Conservation (phyloP, 1,284 basidiomycete genomes). For the Leucoagaricus sp. region DNA sequence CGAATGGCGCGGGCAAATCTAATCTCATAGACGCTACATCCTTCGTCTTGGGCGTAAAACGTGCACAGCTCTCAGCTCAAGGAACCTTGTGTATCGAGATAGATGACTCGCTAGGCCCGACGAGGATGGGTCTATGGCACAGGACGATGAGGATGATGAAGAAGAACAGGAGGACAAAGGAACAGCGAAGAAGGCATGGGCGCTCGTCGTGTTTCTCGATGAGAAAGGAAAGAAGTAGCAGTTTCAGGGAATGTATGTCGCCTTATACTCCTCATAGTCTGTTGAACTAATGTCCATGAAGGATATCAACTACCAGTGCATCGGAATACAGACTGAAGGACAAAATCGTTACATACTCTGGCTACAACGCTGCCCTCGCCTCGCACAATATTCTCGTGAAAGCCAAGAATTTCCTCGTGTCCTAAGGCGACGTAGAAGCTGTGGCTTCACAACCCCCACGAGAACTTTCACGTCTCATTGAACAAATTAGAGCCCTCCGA, state of each 20-base stretch:
- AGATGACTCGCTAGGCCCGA: conserved; percentile 65
- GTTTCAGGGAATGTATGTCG: conserved; percentile 87
- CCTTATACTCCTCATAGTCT: background rate
- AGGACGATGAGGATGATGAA: conserved; percentile 56
- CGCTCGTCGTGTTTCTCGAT: conserved; percentile 89
- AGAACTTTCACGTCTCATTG: conserved; percentile 89
- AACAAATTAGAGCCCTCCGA: conserved; percentile 93
- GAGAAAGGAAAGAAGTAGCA: conserved; percentile 78
- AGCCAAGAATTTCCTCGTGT: conserved; percentile 99
- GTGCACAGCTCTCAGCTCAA: conserved; percentile 92
- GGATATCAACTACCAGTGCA: conserved; percentile 82
- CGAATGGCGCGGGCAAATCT: too few species aligned
- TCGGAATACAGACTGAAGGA: conserved; percentile 89
- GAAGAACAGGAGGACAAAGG: conserved; percentile 71
- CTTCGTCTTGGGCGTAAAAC: conserved; percentile 94
- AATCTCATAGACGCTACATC: too few species aligned
- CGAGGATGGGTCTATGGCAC: conserved; percentile 49
- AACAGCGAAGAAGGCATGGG: conserved; percentile 91
- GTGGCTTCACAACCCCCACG: conserved; percentile 94
- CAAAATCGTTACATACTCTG: conserved; percentile 77
- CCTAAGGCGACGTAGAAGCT: conserved; percentile 98
- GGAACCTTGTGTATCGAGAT: conserved; percentile 95
- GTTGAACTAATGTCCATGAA: conserved; percentile 32
- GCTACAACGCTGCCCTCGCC: conserved; percentile 84
- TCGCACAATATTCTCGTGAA: conserved; percentile 97